These are phyloP conservation scores for Limonium bicolor DNA, from an alignment of 148 eudicot genomes.

Conservation along the genomic window DNA sequence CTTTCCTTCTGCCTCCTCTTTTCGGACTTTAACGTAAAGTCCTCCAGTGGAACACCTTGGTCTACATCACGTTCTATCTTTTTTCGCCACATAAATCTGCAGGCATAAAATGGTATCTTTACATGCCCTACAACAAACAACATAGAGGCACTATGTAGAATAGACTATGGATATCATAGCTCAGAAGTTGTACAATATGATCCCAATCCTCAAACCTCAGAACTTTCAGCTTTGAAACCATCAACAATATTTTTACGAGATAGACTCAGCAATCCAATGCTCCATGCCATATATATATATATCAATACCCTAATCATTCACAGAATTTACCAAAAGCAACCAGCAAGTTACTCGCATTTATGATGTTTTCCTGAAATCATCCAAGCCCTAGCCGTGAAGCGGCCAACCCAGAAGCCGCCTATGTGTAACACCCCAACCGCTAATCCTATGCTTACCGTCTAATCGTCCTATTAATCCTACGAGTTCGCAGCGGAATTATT, in stretches of 20 bases:
- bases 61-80: slow-evolving; percentile 67
- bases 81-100: slow-evolving; percentile 80
- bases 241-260: background rate
- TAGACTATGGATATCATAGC: too few relatives aligned
- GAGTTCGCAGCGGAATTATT: too few relatives aligned
- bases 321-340: background rate
- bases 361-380: background rate
- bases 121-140: too few relatives aligned
- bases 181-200: background rate
- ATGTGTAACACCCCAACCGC: too few relatives aligned
- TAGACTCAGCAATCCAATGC: background rate
- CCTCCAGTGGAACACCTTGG: slow-evolving; percentile 62
- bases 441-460: too few relatives aligned
- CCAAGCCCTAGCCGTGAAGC: background rate
- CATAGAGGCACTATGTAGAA: too few relatives aligned
- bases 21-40: slow-evolving; percentile 53
- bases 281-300: background rate
- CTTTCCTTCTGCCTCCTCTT: slow-evolving; percentile 69
- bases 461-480: too few relatives aligned
- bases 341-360: too few relatives aligned
- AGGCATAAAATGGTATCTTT: slow-evolving; percentile 3
- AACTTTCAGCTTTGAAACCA: background rate
- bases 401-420: background rate
- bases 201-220: background rate
- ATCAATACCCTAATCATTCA: background rate